Evolutionary conservation across 176 grass and related monocot genomes (phyloP), one percentile per base, ranked within the genome.

Genomic region (Lolium perenne): DNA sequence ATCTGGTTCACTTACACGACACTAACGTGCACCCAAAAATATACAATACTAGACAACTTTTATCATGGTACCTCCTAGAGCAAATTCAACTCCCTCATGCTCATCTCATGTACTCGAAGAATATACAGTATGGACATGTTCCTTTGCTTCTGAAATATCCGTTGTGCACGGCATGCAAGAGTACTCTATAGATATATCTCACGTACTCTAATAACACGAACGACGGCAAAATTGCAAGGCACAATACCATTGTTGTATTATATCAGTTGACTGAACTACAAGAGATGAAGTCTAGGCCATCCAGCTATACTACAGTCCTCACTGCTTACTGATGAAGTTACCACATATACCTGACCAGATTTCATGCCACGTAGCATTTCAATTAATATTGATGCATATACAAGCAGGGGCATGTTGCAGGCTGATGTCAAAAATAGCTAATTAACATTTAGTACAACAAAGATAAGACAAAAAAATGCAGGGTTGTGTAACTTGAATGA

Each of bases 381-480:
- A 46, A 23, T 47, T 3, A 82, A 76, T 12, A 23, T 0, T 69
- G 10, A 70, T 58, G 11, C 41, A 62, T 46, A 76, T 6, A 23
- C 2, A 23, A 8, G 25, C n/a, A 65, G 62, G 62, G 54, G 74
- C n/a, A 69, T 57, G 25, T 10, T 16, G 47, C 25, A 77, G 22
- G 77, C 21, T 17, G 13, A 46, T 66, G 5, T 7, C 38, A 79
- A 79, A 60, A 41, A 23, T 41, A 68, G 57, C 25, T 49, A 80
- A 38, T 22, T 72, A 71, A 50, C 20, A 69, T 78, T 53, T 8
- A 32, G 9, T 69, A 69, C 25, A 86, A 47, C 46, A 5, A 81
- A 21, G 21, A 29, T 58, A 35, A 70, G 3, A 50, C 18, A 26
- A 62, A 48, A 2, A 56, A 22, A 7, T 43, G 41, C 41, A 32